Conservation (phyloP, 2,329 filamentous ascomycete genomes). For the Teratosphaeria gauchensis region DNA sequence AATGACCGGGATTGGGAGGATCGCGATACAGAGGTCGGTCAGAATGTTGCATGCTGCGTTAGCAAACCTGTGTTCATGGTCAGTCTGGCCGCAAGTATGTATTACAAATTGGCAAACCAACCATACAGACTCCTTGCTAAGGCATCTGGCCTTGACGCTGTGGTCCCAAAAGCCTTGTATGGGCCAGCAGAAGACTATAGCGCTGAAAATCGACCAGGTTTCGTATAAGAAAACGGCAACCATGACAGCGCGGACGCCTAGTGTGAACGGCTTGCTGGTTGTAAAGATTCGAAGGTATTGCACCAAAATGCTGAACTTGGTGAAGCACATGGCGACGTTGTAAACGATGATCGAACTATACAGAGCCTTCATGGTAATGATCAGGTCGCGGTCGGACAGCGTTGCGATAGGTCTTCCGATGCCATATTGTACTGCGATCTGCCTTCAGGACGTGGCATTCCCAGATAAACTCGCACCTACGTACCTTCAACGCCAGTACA, state of each 20-base stretch:
- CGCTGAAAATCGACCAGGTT: constrained; percentile 26
- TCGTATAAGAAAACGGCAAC: constrained; percentile 25
- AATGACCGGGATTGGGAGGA: constrained; percentile 26
- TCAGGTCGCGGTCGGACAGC: constrained; percentile 3
- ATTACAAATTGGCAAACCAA: constrained; percentile 8
- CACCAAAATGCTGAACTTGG: constrained; percentile 38
- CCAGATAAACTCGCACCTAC: not conserved
- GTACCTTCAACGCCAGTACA: constrained; percentile 3
- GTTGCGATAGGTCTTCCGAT: constrained; percentile 1
- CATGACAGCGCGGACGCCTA: constrained; percentile 21
- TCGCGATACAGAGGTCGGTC: constrained; percentile 27
- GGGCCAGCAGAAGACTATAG: constrained; percentile 34
- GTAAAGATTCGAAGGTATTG: constrained; percentile 42
- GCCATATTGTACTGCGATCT: not conserved
- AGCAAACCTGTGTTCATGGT: constrained; percentile 21
- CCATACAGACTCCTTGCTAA: constrained; percentile 34
- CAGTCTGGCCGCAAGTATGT: not conserved
- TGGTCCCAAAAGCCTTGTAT: constrained; percentile 34
- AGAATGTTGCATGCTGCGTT: constrained; percentile 28
- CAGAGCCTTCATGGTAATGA: constrained; percentile 5
- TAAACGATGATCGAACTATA: constrained; percentile 30
- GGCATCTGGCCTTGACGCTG: constrained; percentile 21
- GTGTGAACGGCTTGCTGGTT: constrained; percentile 22
- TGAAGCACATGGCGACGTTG: constrained; percentile 28
- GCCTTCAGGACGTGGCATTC: not conserved